Percentiles rank a stretch among this genome's conserved stretches.
Conservation (phyloP, 352 stramenopile species). For the Phytophthora pini region DNA sequence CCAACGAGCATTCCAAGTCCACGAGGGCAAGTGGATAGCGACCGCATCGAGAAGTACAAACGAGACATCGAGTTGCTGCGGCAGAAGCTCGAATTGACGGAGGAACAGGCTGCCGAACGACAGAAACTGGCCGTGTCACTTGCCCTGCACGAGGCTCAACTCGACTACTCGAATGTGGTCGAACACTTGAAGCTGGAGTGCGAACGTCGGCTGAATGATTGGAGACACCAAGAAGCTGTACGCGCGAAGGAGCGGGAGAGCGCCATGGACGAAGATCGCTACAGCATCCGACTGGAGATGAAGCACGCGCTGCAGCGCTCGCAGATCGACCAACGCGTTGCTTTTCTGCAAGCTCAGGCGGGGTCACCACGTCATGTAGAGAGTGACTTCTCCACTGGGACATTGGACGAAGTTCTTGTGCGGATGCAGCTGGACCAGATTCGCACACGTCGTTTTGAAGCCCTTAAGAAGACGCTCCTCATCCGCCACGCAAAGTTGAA, state of each 20-base stretch:
- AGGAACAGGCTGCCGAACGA: constrained; percentile 58
- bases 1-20: constrained; percentile 6
- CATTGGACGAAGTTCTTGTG: constrained; percentile 69
- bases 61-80: constrained; percentile 71
- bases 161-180: constrained; percentile 53
- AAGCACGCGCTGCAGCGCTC: constrained; percentile 61
- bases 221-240: constrained; percentile 63
- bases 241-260: constrained; percentile 58
- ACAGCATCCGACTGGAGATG: constrained; percentile 73
- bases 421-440: constrained; percentile 69
- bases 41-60: constrained; percentile 71
- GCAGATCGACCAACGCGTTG: constrained; percentile 70
- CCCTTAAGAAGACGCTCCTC: constrained; percentile 63
- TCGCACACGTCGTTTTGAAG: constrained; percentile 66
- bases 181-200: constrained; percentile 61
- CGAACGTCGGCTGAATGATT: constrained; percentile 54
- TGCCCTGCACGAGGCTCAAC: constrained; percentile 49
- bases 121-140: constrained; percentile 61
- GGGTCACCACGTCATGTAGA: constrained; percentile 10
- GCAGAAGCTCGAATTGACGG: constrained; percentile 56
- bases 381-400: constrained; percentile 54
- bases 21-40: constrained; percentile 14
- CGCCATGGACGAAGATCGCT: constrained; percentile 68
- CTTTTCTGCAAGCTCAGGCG: constrained; percentile 49
- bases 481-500: constrained; percentile 57